Conservation (phyloP, 805 yeast genomes). For the Candida andamanensis region DNA sequence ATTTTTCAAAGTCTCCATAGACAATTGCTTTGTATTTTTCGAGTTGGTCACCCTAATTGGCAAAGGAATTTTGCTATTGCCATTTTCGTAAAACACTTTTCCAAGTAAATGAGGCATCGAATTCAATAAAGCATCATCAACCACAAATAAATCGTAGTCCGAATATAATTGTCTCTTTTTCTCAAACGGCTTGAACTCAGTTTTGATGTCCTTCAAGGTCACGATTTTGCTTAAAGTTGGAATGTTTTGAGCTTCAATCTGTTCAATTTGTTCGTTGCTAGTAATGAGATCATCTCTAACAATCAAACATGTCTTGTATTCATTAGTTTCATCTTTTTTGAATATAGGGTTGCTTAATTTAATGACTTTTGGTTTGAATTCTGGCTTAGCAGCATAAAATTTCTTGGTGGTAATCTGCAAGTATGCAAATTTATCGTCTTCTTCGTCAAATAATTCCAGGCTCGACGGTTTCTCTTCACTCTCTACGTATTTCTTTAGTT, state of each 20-base stretch:
- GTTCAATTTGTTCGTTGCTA: constrained; percentile 37
- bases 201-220: constrained; percentile 70
- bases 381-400: constrained; percentile 54
- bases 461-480: constrained; percentile 23
- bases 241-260: constrained; percentile 43
- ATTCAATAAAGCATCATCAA: constrained; percentile 78
- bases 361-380: constrained; percentile 52
- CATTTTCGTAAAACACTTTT: constrained; percentile 59
- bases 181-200: constrained; percentile 84
- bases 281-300: constrained; percentile 58
- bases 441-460: constrained; percentile 46
- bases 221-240: constrained; percentile 52
- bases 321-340: constrained; percentile 27
- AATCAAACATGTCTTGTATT: constrained; percentile 56
- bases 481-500: constrained; percentile 57
- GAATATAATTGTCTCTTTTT: constrained; percentile 69
- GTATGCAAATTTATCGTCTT: constrained; percentile 48
- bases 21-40: constrained; percentile 37
- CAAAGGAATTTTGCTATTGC: constrained; percentile 52
- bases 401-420: constrained; percentile 63
- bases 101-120: constrained; percentile 82
- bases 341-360: constrained; percentile 44
- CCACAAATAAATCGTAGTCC: constrained; percentile 71
- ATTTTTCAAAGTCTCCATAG: constrained; percentile 45
- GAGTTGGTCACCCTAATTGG: constrained; percentile 23